Base-by-base conservation (phyloP, 2,329 filamentous ascomycete genomes). In the Alternaria sp. region DNA sequence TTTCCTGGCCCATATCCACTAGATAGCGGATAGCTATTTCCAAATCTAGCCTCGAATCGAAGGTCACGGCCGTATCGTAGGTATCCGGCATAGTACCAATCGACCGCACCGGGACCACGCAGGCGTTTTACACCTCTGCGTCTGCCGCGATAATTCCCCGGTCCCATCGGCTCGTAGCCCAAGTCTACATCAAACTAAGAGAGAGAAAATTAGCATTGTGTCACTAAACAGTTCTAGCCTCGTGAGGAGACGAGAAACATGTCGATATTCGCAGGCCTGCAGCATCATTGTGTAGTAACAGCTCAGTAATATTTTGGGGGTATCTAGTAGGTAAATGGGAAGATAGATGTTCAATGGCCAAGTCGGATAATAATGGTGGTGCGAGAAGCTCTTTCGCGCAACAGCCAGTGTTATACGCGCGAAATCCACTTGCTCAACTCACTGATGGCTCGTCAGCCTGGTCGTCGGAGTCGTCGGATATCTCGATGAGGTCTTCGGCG, bases 401-500 rank as follows among this genome's bases (percentile, higher is more conserved):
- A 50, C 45, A 57, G 55, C 21, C 28, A 44, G 45, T 58, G 40
- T 52, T 47, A 58, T 52, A 47, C 23, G 44, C 44, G 26, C 36
- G 36, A 17, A 59, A 62, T 58, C 40, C 50, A 55, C 56, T 46
- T 50, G 21, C 51, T 65, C 55, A 65, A 59, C 55, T 62, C 51
- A 52, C 26, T 58, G 23, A 40, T 25, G 50, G 59, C 52, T 54
- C 47, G 43, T 47, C 59, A 21, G 43, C 54, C n/a, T 63, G 68
- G 12, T 73, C 70, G 26, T 77, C 76, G 10, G 73, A 75, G 25
- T 71, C 71, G 46, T 78, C 75, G 7, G 76, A 79, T n/a, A 77
- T 76, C 49, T 78, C 76, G 11, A 77, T 61, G 17, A 71, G 62
- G 15, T 73, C 69, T 17, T 73, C 72, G 10, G 63, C 62, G 32